Evolutionary conservation across 345 rosid species (phyloP).

Genomic region (Eucalyptus sp.): DNA sequence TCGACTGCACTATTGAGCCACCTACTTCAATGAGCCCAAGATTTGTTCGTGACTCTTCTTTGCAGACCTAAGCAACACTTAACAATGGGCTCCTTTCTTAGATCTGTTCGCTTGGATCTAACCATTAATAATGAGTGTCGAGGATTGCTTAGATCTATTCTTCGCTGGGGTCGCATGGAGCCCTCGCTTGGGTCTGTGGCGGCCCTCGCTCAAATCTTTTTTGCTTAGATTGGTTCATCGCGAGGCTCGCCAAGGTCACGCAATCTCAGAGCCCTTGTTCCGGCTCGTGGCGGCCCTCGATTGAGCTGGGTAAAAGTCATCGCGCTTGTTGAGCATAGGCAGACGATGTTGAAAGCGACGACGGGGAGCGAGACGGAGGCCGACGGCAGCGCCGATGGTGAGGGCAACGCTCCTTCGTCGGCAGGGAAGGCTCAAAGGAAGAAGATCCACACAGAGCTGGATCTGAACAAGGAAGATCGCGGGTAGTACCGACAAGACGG

Average conservation of each 20-base stretch:
- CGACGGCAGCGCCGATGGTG: no score
- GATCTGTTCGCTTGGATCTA: neutral
- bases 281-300: accelerated
- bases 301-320: neutral
- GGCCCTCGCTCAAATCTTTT: neutral
- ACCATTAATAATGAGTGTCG: neutral
- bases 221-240: accelerated
- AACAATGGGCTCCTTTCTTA: neutral
- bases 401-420: neutral
- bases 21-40: no score
- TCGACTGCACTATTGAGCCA: accelerated
- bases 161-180: neutral
- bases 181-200: accelerated
- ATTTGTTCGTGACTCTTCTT: neutral
- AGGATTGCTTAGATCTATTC: neutral
- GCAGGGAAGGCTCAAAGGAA: neutral
- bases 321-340: neutral
- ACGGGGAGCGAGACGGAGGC: neutral
- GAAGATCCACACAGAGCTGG: neutral
- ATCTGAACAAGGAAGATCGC: neutral
- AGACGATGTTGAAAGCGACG: neutral
- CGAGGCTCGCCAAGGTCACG: neutral
- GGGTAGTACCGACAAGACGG: neutral
- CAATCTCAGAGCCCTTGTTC: accelerated
- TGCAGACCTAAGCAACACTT: neutral